Evolutionary conservation across 805 yeast species (phyloP).

Genomic region (Blastobotrys americana): DNA sequence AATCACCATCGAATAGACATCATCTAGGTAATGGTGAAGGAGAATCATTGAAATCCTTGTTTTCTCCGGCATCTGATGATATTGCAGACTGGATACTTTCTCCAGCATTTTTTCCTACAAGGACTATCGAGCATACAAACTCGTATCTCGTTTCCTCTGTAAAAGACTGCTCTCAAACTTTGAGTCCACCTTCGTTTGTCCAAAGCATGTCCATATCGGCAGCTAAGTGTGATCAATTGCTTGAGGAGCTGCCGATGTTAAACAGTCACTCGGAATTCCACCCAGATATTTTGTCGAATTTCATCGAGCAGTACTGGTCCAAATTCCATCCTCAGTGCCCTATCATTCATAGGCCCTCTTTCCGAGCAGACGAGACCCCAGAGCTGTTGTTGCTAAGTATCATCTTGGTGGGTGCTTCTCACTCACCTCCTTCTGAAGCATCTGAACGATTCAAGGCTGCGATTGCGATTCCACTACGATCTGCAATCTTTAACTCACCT

Average conservation of each 20-base stretch:
- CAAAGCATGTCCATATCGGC: slow-evolving; percentile 30
- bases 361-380: slow-evolving; percentile 41
- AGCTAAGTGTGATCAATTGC: slow-evolving; percentile 21
- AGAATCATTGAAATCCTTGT: neutral
- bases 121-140: slow-evolving; percentile 5
- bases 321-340: slow-evolving; percentile 54
- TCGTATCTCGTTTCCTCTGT: slow-evolving; percentile 11
- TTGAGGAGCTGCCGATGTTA: slow-evolving; percentile 22
- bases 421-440: slow-evolving; percentile 21
- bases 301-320: slow-evolving; percentile 44
- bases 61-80: slow-evolving; percentile 9
- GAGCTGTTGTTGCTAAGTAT: slow-evolving; percentile 46
- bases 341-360: slow-evolving; percentile 52
- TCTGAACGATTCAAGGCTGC: slow-evolving; percentile 34
- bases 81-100: slow-evolving; percentile 13
- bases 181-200: slow-evolving; percentile 31
- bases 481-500: slow-evolving; percentile 60
- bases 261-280: slow-evolving; percentile 25
- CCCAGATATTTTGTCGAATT: slow-evolving; percentile 10
- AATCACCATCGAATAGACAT: neutral
- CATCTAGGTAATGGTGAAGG: neutral
- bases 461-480: slow-evolving; percentile 55
- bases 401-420: slow-evolving; percentile 49
- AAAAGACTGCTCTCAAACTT: slow-evolving; percentile 12
- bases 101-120: slow-evolving; percentile 9